A percentile compares a stretch with the other conserved stretches of the same genome.
These are phyloP conservation scores for Mortierella alpina DNA, from an alignment of 192 early-diverging fungal genomes.

Conservation along the genomic window DNA sequence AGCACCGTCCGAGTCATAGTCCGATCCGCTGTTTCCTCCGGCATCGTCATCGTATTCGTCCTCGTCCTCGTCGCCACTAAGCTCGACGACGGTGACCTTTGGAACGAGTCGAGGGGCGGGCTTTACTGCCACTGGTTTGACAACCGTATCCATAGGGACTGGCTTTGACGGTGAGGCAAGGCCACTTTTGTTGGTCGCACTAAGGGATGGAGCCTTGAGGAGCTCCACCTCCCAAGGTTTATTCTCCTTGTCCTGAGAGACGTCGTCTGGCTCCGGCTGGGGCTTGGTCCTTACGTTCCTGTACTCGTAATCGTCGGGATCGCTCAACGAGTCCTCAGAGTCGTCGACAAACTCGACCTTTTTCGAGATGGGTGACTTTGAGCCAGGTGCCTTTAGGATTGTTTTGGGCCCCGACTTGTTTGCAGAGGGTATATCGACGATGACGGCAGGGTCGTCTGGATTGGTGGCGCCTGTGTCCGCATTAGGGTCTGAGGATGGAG, in stretches of 20 bases:
- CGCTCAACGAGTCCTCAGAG: constrained; percentile 36
- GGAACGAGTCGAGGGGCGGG: not conserved
- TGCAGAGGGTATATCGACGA: constrained; percentile 14
- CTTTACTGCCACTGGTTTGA: not conserved
- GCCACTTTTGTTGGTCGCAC: not conserved
- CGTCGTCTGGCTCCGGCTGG: not conserved
- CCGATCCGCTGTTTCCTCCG: constrained; percentile 18
- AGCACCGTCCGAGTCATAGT: constrained; percentile 28
- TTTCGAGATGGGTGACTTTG: constrained; percentile 20
- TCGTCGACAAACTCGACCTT: constrained; percentile 42
- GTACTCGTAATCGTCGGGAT: constrained; percentile 15
- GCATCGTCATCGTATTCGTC: constrained; percentile 18
- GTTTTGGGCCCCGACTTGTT: not conserved
- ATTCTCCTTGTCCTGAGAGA: not conserved
- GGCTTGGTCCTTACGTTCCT: not conserved
- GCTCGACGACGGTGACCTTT: constrained; percentile 1
- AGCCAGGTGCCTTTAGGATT: constrained; percentile 28
- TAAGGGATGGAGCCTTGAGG: no score
- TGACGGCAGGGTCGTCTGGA: not conserved
- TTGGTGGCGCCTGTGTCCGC: constrained; percentile 5
- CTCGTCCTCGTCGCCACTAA: constrained; percentile 20
- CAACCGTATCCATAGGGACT: not conserved
- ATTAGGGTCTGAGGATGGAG: constrained; percentile 6
- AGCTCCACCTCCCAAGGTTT: no score
- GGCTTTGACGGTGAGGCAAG: not conserved